Conservation (phyloP, 2,329 filamentous ascomycete genomes). For the Claviceps lovelessii region DNA sequence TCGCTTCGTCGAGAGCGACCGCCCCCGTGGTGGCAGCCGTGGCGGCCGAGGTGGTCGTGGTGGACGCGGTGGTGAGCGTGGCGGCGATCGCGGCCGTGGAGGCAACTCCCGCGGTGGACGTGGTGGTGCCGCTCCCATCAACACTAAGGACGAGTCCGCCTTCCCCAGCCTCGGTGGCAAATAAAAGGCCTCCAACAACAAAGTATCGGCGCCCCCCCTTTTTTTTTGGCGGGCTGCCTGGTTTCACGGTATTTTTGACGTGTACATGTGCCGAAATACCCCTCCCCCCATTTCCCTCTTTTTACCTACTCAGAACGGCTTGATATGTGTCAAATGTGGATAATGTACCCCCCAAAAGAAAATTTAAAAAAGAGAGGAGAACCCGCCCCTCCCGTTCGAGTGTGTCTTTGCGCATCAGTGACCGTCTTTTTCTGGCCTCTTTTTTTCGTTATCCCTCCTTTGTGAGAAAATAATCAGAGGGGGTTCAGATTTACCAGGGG, state of each 20-base stretch:
- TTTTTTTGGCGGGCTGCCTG: not conserved
- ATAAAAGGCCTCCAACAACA: slow-evolving; percentile 21
- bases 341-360: slow-evolving; percentile 2
- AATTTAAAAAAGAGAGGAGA: not conserved
- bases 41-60: slow-evolving; percentile 38
- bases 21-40: slow-evolving; percentile 38
- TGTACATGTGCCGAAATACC: slow-evolving; percentile 6
- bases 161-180: slow-evolving; percentile 48
- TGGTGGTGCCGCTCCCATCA: slow-evolving; percentile 30
- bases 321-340: slow-evolving; percentile 2
- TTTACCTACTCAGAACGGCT: not conserved
- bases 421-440: not conserved
- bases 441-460: no score
- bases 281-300: not conserved
- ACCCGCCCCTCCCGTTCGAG: not conserved
- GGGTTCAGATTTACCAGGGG: not conserved
- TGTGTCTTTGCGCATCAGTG: not conserved
- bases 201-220: not conserved
- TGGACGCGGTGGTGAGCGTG: slow-evolving; percentile 36
- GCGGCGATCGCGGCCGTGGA: slow-evolving; percentile 31
- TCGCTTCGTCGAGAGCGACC: slow-evolving; percentile 59
- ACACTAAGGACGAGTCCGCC: slow-evolving; percentile 42
- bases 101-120: slow-evolving; percentile 29
- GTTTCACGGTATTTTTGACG: slow-evolving; percentile 1
- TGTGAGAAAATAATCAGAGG: no score